phyloP scores from a whole-genome alignment of 768 basidiomycete genomes.

The Coprinopsis sp. region DNA sequence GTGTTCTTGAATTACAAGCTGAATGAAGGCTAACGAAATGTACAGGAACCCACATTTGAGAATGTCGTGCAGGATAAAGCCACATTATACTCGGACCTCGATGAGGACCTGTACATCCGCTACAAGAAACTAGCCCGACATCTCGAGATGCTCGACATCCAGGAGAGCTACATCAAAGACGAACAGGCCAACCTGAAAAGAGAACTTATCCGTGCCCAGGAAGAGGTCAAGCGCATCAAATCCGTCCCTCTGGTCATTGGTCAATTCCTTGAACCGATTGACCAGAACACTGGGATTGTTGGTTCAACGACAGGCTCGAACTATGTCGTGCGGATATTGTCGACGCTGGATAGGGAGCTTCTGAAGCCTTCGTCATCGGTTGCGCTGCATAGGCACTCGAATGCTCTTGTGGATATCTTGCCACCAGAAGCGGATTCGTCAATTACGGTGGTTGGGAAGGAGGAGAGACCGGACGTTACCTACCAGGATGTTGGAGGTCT shows the following conservation, averaged over 20 bases:
- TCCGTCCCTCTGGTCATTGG: constrained; percentile 98
- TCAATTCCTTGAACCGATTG: constrained; percentile 98
- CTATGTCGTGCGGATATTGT: constrained; percentile 96
- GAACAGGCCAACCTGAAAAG: constrained; percentile 97
- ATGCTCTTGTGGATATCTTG: constrained; percentile 95
- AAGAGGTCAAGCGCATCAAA: constrained; percentile 99
- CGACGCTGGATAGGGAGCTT: constrained; percentile 93
- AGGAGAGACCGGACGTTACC: constrained; percentile 91
- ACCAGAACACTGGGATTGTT: constrained; percentile 95
- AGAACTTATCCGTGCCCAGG: constrained; percentile 96
- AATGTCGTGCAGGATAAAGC: constrained; percentile 87
- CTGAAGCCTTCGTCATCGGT: constrained; percentile 97
- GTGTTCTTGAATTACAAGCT: background rate
- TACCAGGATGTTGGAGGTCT: constrained; percentile 96
- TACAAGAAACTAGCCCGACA: constrained; percentile 96
- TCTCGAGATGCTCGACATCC: constrained; percentile 90
- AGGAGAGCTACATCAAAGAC: constrained; percentile 97
- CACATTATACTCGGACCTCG: constrained; percentile 78
- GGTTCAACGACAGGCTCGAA: constrained; percentile 97
- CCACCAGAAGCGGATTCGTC: constrained; percentile 98
- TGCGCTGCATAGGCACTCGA: constrained; percentile 98
- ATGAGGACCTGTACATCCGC: constrained; percentile 93
- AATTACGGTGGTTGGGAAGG: constrained; percentile 89
- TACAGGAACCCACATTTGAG: constrained; percentile 88
- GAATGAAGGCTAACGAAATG: background rate